Percentiles rank a stretch among this genome's conserved stretches.
Evolutionary conservation across 1,139 yeast genomes (phyloP).

Genomic region (Zygoascus sp.): DNA sequence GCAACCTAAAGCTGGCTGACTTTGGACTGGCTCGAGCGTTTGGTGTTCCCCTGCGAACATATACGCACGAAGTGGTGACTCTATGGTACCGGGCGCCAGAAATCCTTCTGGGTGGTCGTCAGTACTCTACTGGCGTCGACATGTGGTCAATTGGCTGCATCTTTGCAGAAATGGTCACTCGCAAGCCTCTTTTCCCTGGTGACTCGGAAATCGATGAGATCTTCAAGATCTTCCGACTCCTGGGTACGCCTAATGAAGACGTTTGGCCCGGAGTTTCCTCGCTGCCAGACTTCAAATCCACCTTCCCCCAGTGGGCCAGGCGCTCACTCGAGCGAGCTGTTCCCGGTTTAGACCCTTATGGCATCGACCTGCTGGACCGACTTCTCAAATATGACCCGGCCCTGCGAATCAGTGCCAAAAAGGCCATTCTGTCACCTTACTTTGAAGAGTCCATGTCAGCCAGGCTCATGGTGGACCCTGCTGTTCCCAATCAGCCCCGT

Average conservation of each 20-base stretch:
- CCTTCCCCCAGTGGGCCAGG: slow-evolving; percentile 92
- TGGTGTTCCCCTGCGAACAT: slow-evolving; percentile 94
- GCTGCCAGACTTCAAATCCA: slow-evolving; percentile 90
- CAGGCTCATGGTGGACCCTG: not conserved
- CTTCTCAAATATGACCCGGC: slow-evolving; percentile 91
- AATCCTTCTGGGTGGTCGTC: slow-evolving; percentile 90
- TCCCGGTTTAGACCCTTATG: slow-evolving; percentile 68
- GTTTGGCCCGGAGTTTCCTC: slow-evolving; percentile 95
- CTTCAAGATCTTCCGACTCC: slow-evolving; percentile 83
- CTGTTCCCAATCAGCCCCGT: slow-evolving; percentile 5
- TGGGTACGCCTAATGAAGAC: slow-evolving; percentile 94
- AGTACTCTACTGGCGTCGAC: slow-evolving; percentile 96
- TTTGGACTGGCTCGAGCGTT: slow-evolving; percentile 96
- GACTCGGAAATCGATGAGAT: slow-evolving; percentile 98
- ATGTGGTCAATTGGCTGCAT: slow-evolving; percentile 99
- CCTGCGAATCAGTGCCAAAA: slow-evolving; percentile 86
- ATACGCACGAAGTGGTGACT: slow-evolving; percentile 96
- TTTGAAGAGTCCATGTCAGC: slow-evolving; percentile 38
- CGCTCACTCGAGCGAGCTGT: slow-evolving; percentile 67
- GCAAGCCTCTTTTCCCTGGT: slow-evolving; percentile 95
- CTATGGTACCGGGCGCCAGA: slow-evolving; percentile 98
- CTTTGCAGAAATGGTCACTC: slow-evolving; percentile 96
- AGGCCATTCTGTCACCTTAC: slow-evolving; percentile 88
- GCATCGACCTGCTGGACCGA: slow-evolving; percentile 74
- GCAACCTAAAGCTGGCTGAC: slow-evolving; percentile 92